Base-by-base conservation (phyloP, 805 yeast genomes). In the Schizosaccharomyces japonicus region DNA sequence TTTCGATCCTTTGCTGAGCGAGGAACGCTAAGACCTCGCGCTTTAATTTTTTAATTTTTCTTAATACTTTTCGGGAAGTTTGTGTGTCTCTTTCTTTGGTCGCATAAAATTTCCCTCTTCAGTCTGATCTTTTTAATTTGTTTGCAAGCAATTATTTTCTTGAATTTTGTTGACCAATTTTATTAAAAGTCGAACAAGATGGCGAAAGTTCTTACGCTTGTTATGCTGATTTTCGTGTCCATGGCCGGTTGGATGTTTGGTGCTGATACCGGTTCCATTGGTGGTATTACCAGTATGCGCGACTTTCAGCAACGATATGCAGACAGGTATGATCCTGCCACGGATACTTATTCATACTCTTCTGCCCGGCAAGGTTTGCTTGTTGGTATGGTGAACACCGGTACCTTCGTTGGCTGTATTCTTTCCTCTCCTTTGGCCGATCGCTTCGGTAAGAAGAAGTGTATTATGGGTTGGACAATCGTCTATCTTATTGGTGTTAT, bases 361-460 rank as follows among this genome's bases (percentile, higher is more conserved):
- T 36, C 42, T 15, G 42, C 42, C n/a, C 42, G 42, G 13, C 42
- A 36, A 17, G 50, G 50, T 31, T 49, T 48, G 25, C 15, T 45
- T 23, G 48, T 48, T 7, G 50, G 50, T 34, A 45, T 45, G 48
- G 50, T 48, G n/a, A 45, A 48, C 36, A 23, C 34, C 1, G 50
- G 50, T 17, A 45, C 50, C 10, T 15, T 39, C 8, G 8, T 48
- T 23, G 50, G 50, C 13, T 48, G 50, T 33, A 25, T 48, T 29
- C 36, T 48, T 15, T 48, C 50, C 28, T 45, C 48, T n/a, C 50
- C 50, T 23, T 11, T 48, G 6, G 31, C 49, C 5, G 50, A 48
- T 26, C 34, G 45, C 5, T 34, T 26, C 23, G 50, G 50, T 19
- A 45, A 45, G 21, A 25, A 19, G 10, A 48, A 25, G 19, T 48